Evolutionary conservation across 2,329 filamentous ascomycete genomes (phyloP).

Genomic region (Fusarium kyushuense): DNA sequence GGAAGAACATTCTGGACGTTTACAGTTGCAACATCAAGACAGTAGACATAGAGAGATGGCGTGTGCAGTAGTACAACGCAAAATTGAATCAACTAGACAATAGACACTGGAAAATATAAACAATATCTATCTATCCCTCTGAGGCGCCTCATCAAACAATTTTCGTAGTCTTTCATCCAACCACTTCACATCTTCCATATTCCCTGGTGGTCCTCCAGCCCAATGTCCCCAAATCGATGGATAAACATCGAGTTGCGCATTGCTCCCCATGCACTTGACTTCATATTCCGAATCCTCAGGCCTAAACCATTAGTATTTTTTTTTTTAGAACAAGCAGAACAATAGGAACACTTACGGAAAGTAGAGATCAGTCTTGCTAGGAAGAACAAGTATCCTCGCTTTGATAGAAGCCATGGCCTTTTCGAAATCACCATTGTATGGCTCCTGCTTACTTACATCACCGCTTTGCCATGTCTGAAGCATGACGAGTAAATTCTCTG

Average conservation of each 20-base stretch:
- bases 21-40: too few relatives aligned
- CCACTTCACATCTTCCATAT: slow-evolving; percentile 77
- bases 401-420: slow-evolving; percentile 76
- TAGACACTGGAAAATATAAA: not conserved
- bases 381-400: slow-evolving; percentile 77
- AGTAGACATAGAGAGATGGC: too few relatives aligned
- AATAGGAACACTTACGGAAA: slow-evolving; percentile 65
- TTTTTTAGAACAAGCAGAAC: too few relatives aligned
- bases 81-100: not conserved
- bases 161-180: slow-evolving; percentile 64
- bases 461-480: slow-evolving; percentile 82
- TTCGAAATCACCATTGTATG: slow-evolving; percentile 75
- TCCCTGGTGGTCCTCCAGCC: slow-evolving; percentile 78
- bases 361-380: slow-evolving; percentile 80
- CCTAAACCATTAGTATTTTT: slow-evolving; percentile 8
- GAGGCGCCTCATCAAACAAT: slow-evolving; percentile 30
- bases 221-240: slow-evolving; percentile 62
- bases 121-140: not conserved
- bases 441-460: slow-evolving; percentile 75
- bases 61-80: too few relatives aligned
- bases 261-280: slow-evolving; percentile 62
- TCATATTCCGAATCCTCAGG: slow-evolving; percentile 84
- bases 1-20: too few relatives aligned
- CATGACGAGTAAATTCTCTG: slow-evolving; percentile 81
- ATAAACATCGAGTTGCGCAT: slow-evolving; percentile 53